Base-by-base conservation (phyloP, 1,139 yeast genomes). In the Kurtzmaniella quercitrusa region DNA sequence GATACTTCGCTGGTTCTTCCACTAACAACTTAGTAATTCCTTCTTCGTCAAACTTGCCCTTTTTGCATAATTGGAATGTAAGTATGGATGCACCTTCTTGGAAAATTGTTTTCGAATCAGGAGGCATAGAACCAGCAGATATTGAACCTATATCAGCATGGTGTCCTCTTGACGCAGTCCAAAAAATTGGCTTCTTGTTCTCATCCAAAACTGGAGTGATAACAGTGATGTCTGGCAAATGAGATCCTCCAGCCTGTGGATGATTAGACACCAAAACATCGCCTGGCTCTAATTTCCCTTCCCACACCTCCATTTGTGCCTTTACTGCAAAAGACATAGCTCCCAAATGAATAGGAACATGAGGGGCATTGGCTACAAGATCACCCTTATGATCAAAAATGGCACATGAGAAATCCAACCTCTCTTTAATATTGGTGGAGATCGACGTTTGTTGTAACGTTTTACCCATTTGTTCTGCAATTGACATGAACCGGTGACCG, bases 401-500 rank as follows among this genome's bases (percentile, higher is more conserved):
- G 1, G 95, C 95, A 69, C 95, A 87, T 10, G 94, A 85, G 58
- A 86, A 87, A 59, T 87, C 95, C 41, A 87, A 67, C 46, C 95
- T 68, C 58, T 87, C 95, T 56, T 87, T 87, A 49, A 87, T 88
- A 55, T 87, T 87, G n/a, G 94, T 85, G 6, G 93, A 84, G 39
- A 87, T 87, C 4, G 93, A 77, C 0, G 94, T 86, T 61, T 84
- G 85, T 53, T 85, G 85, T 50, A 86, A 66, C 9, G 91, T 85
- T 51, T 81, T 75, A 12, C 95, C 95, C 95, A 87, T 87, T 57
- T 86, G 94, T 55, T 86, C 95, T 3, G 95, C 95, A 59, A 87
- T 83, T 43, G 88, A 85, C 94, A 87, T 86, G 57, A 87, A 87
- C 51, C 94, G 68, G 59, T 87, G 91, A 18, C 91, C 86, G 62